Percentiles rank a stretch among this genome's conserved stretches.
Evolutionary conservation across 805 yeast species (phyloP).

Genomic region (Starmerella cellae): DNA sequence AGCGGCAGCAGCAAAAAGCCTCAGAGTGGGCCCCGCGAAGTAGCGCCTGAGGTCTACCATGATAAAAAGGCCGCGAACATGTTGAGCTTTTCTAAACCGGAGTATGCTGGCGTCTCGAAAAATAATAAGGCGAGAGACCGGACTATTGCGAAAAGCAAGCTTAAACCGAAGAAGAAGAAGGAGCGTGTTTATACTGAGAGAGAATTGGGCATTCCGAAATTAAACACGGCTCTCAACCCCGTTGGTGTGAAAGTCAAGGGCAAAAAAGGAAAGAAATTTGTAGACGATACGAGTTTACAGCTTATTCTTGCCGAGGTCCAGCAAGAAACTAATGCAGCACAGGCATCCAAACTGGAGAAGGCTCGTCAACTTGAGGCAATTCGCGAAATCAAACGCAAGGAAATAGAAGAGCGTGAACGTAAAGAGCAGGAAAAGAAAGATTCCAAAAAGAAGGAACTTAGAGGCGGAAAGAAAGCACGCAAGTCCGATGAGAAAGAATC

Average conservation of each 20-base stretch:
- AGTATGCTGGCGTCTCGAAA: conserved; percentile 20
- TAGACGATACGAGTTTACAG: conserved; percentile 54
- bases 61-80: conserved; percentile 20
- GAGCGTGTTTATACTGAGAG: conserved; percentile 47
- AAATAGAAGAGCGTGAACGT: conserved; percentile 71
- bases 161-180: conserved; percentile 18
- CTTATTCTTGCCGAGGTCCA: conserved; percentile 70
- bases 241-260: conserved; percentile 68
- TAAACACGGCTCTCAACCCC: conserved; percentile 74
- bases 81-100: conserved; percentile 19
- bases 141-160: conserved; percentile 12
- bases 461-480: conserved; percentile 16
- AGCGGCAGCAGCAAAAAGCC: conserved; percentile 10
- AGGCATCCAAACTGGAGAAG: conserved; percentile 82
- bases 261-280: conserved; percentile 55
- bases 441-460: conserved; percentile 63
- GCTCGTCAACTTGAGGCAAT: conserved; percentile 80
- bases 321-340: conserved; percentile 61
- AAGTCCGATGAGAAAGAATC: background rate
- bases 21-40: conserved; percentile 17
- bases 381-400: conserved; percentile 73
- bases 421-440: conserved; percentile 57
- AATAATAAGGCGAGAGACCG: conserved; percentile 22
- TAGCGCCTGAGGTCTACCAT: conserved; percentile 21
- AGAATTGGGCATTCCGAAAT: conserved; percentile 63